Evolutionary conservation across 2,329 filamentous ascomycete genomes (phyloP).

Genomic region (Aureobasidium namibiae): DNA sequence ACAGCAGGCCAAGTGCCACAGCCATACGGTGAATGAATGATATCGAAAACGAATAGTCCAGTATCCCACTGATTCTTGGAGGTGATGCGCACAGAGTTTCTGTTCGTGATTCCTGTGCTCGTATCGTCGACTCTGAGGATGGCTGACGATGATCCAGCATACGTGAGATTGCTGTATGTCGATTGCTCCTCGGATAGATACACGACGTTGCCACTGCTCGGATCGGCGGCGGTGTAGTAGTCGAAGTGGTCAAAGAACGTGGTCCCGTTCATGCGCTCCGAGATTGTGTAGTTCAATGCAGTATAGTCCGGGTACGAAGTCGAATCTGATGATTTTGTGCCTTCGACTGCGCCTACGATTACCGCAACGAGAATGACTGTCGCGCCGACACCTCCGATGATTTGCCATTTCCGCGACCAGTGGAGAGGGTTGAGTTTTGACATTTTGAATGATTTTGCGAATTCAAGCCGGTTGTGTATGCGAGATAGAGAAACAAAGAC

Average conservation of each 20-base stretch:
- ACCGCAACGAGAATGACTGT: not conserved
- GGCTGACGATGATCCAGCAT: constrained; percentile 20
- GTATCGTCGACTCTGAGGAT: constrained; percentile 22
- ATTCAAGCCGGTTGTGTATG: not conserved
- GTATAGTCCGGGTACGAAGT: constrained; percentile 22
- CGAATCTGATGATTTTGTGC: not conserved
- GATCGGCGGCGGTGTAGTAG: constrained; percentile 40
- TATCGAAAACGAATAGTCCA: constrained; percentile 60
- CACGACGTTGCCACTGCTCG: constrained; percentile 42
- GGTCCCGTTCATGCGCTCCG: constrained; percentile 31
- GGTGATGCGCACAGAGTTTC: constrained; percentile 55
- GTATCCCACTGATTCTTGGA: constrained; percentile 52
- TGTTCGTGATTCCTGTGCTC: constrained; percentile 34
- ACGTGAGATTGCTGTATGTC: constrained; percentile 21
- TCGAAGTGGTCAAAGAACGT: constrained; percentile 43
- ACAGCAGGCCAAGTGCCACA: constrained; percentile 59
- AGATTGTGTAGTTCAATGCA: constrained; percentile 20
- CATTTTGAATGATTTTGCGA: not conserved
- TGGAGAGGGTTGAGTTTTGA: constrained; percentile 22
- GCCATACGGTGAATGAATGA: constrained; percentile 54
- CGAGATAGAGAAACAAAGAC: not conserved
- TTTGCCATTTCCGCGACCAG: constrained; percentile 19
- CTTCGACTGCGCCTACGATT: not conserved
- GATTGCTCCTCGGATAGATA: constrained; percentile 27
- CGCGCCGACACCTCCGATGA: constrained; percentile 11